Conservation (phyloP, 1,139 yeast species). For the Blastobotrys illinoisensis region DNA sequence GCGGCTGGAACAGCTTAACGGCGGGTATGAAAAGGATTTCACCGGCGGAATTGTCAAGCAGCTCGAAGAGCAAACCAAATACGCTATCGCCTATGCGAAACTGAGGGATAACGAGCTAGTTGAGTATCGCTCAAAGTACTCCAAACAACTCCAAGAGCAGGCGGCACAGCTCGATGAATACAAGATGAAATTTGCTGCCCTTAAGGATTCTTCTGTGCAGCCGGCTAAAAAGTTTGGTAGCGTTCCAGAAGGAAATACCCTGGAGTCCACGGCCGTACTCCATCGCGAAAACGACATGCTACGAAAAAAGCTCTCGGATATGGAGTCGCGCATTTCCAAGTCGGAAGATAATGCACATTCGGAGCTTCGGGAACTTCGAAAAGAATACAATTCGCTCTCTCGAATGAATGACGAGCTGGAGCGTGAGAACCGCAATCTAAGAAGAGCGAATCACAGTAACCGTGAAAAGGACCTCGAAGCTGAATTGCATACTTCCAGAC, state of each 20-base stretch:
- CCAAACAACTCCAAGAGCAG: conserved; percentile 14
- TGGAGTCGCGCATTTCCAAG: background rate
- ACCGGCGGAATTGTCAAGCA: conserved; percentile 8
- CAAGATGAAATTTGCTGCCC: conserved; percentile 6
- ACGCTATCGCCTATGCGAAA: conserved; percentile 19
- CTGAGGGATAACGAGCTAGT: conserved; percentile 16
- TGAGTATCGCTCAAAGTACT: conserved; percentile 15
- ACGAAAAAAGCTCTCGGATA: background rate
- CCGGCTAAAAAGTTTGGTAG: background rate
- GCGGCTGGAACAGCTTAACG: conserved; percentile 12
- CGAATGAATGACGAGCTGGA: conserved; percentile 5
- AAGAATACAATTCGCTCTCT: conserved; percentile 3
- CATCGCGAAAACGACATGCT: background rate
- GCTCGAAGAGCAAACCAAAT: conserved; percentile 12
- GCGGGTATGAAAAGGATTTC: conserved; percentile 2
- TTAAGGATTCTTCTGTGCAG: background rate
- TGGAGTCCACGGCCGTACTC: background rate
- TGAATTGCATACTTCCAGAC: background rate
- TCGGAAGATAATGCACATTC: background rate
- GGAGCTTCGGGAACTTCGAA: conserved; percentile 1
- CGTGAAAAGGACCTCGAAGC: background rate
- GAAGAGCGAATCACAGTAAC: background rate
- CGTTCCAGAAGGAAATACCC: background rate
- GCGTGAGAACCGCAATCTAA: conserved; percentile 1
- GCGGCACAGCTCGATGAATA: conserved; percentile 12